phyloP scores from a whole-genome alignment of 331 rosid genomes.

The Telfairia occidentalis region DNA sequence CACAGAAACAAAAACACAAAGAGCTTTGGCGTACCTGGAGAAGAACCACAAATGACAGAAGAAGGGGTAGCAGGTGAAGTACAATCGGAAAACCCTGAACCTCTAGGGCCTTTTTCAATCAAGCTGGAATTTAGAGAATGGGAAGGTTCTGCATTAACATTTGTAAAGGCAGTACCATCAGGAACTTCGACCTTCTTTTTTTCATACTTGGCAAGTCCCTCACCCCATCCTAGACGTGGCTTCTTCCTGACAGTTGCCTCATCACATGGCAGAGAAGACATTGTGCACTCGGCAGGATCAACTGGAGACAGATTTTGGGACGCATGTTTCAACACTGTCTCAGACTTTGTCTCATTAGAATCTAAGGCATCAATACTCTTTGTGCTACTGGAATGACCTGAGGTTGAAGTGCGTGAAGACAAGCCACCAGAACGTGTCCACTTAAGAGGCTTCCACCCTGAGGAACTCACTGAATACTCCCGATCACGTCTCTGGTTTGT shows the following conservation, averaged over 20 bases:
- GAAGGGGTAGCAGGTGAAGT: slow-evolving; percentile 94
- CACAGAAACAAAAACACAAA: neutral
- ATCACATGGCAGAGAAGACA: slow-evolving; percentile 58
- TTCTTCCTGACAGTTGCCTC: slow-evolving; percentile 70
- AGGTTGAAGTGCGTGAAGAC: slow-evolving; percentile 81
- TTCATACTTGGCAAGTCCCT: slow-evolving; percentile 97
- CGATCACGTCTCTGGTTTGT: slow-evolving; percentile 58
- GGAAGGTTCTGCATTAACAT: slow-evolving; percentile 35
- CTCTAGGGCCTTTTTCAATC: slow-evolving; percentile 64
- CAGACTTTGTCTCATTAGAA: slow-evolving; percentile 29
- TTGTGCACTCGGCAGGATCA: slow-evolving; percentile 55
- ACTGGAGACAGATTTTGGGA: slow-evolving; percentile 50
- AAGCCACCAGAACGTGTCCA: slow-evolving; percentile 88
- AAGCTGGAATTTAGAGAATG: slow-evolving; percentile 33
- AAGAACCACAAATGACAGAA: slow-evolving; percentile 86
- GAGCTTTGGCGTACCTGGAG: slow-evolving; percentile 69
- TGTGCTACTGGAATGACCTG: slow-evolving; percentile 64
- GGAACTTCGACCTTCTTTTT: slow-evolving; percentile 82
- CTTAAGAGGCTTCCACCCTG: slow-evolving; percentile 81
- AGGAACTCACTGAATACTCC: slow-evolving; percentile 42
- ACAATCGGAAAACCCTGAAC: slow-evolving; percentile 46
- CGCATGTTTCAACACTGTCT: slow-evolving; percentile 36
- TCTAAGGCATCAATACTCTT: slow-evolving; percentile 39
- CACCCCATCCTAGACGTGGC: slow-evolving; percentile 93
- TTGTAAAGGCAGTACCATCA: slow-evolving; percentile 40